Conservation (phyloP, 768 basidiomycete species). For the Strobilomyces confusus region DNA sequence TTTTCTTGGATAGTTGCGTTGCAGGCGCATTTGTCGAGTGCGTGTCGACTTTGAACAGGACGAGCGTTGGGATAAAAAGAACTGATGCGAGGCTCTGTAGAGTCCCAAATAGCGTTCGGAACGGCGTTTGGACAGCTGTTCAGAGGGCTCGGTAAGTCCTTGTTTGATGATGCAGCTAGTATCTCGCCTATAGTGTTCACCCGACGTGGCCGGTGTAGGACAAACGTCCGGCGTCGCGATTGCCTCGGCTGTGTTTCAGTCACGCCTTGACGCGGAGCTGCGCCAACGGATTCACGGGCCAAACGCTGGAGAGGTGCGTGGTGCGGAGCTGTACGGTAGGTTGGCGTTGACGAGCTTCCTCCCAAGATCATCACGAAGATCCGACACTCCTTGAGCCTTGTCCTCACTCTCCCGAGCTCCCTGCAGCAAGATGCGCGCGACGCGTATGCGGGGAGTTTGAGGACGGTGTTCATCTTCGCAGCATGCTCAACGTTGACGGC, state of each 20-base stretch:
- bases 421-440: constrained; percentile 18
- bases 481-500: constrained; percentile 16
- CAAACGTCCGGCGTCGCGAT: constrained; percentile 22
- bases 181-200: neutral
- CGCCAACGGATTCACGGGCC: constrained; percentile 13
- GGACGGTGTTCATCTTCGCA: constrained; percentile 15
- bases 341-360: neutral
- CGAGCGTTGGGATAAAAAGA: neutral
- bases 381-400: constrained; percentile 18
- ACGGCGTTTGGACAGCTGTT: constrained; percentile 24
- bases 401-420: constrained; percentile 4
- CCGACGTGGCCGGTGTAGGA: constrained; percentile 6
- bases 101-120: constrained; percentile 20
- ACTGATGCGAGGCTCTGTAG: constrained; percentile 2
- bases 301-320: constrained; percentile 7
- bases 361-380: constrained; percentile 15
- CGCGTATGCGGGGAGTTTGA: constrained; percentile 18
- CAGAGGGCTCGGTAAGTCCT: constrained; percentile 16
- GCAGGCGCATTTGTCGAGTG: constrained; percentile 2
- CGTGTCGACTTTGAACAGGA: neutral
- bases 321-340: neutral
- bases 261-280: constrained; percentile 13
- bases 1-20: neutral
- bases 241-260: constrained; percentile 22
- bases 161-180: neutral